Evolutionary conservation across 805 yeast species (phyloP), one percentile per base, ranked within the genome.

Genomic region (Kluyveromyces dobzhanskii): DNA sequence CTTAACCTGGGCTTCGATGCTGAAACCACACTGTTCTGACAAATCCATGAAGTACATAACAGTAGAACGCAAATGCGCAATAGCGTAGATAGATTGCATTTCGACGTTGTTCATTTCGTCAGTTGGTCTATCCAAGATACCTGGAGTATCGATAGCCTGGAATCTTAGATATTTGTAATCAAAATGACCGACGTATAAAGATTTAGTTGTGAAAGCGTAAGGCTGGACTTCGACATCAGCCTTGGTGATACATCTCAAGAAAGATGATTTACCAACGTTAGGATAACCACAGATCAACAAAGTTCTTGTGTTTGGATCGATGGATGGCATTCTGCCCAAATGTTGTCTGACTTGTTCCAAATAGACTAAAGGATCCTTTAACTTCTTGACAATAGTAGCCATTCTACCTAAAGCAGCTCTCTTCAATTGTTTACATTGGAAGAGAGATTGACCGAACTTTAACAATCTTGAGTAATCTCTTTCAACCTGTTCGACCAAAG

Each of bases 141-240:
- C 99, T 25, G 99, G 98, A 28, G 98, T 92, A 66, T 92, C 99
- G 59, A 92, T 92, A 41, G 97, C 98, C 71, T 92, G 99, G 71
- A 92, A 92, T 58, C 99, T 75, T 58, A 92, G 71, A 65, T 92
- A 94, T 69, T 92, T 92, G 71, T 92, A 92, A 69, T 92, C 99
- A 62, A 92, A 92, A 69, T 92, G 99, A 51, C 99, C 99, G 43
- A 92, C 99, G 56, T 86, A 92, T 54, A 92, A 70, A 24, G 96
- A 85, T 69, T 92, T 92, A 45, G 99, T 92, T 51, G 99, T 92
- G 79, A 92, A 92, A 25, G 98, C 98, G 65, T 92, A 92, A 30
- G 99, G 99, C 66, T 92, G 98, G 45, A 92, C 98, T 60, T 92
- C 99, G 43, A 92, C 99, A 56, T 92, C 97, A 29, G 97, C 97